A percentile compares a stretch with the other conserved stretches of the same genome.
Conservation (phyloP, 2,329 filamentous ascomycete genomes). For the Emmonsia crescens region DNA sequence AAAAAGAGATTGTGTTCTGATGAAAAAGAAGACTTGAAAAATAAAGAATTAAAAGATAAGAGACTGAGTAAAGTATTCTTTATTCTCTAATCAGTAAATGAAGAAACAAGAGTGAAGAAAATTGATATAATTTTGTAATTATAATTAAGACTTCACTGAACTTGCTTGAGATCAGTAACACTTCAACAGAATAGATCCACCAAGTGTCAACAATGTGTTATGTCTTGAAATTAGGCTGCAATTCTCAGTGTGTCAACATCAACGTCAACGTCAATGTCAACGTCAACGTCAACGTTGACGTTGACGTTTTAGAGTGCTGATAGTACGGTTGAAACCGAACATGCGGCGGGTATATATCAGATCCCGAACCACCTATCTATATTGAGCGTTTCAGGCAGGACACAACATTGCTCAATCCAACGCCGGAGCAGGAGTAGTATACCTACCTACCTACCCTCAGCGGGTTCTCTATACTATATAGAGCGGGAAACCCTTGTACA, state of each 20-base stretch:
- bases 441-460: too few species aligned
- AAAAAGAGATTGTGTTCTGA: too few species aligned
- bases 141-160: not conserved
- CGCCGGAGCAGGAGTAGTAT: too few species aligned
- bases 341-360: not conserved
- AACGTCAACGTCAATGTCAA: too few species aligned
- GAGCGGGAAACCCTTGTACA: too few species aligned
- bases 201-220: not conserved
- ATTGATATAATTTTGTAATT: not conserved
- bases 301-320: not conserved
- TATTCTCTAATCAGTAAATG: not conserved
- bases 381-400: too few species aligned
- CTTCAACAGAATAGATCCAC: not conserved
- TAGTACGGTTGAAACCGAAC: not conserved
- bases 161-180: not conserved
- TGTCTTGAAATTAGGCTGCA: not conserved
- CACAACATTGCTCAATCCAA: too few species aligned
- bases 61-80: not conserved
- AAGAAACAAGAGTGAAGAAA: not conserved
- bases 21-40: not conserved
- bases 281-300: too few species aligned
- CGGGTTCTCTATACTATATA: too few species aligned
- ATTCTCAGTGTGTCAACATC: not conserved
- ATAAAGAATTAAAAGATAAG: not conserved
- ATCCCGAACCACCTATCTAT: not conserved